Base-by-base conservation (phyloP, 2,329 filamentous ascomycete species). In the Sporothrix pallida region DNA sequence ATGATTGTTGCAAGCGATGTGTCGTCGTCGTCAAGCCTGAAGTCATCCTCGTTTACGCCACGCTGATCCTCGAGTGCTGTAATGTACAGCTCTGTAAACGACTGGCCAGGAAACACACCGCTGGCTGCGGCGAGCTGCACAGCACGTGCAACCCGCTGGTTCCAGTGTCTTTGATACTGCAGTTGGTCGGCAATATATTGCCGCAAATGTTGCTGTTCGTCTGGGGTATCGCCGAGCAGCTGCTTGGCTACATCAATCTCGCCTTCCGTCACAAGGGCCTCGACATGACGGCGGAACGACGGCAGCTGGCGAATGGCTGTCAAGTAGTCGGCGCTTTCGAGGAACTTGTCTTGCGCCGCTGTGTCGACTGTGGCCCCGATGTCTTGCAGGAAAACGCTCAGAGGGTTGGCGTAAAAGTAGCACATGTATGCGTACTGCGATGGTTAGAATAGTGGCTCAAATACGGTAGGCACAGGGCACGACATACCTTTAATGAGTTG, bases 361-460 rank as follows among this genome's bases (percentile, higher is more conserved):
- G 17, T 78, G n/a, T 79, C 78, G 26, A 78, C 76, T 1, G n/a
- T 67, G n/a, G 73, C 72, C 8, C 65, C 52, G 75, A 77, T 31
- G 4, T 75, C 75, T 2, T 83, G 82, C 10, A 90, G 81, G 48
- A 95, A 85, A 3, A 93, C 80, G 75, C 90, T 93, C 3, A 94
- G 83, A 0, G 91, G 89, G 77, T 94, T 95, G 54, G 91, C 92
- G 77, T 93, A 95, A 79, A 93, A 95, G 80, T 94, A 92, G 73
- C 91, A 93, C 93, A 97, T 95, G 79, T 94, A 94, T 0, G 91
- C 89, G 81, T 95, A 96, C 88, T 93, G 60, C 3, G 3, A 7
- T 72, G 70, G 75, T 83, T 75, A 79, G 78, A 70, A 68, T 23
- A 65, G 20, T 5, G 17, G n/a, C 23, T 37, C 26, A 15, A 17